Percentiles rank a stretch among this genome's conserved stretches.
Conservation (phyloP, 768 basidiomycete genomes). For the Amanita exitialis region DNA sequence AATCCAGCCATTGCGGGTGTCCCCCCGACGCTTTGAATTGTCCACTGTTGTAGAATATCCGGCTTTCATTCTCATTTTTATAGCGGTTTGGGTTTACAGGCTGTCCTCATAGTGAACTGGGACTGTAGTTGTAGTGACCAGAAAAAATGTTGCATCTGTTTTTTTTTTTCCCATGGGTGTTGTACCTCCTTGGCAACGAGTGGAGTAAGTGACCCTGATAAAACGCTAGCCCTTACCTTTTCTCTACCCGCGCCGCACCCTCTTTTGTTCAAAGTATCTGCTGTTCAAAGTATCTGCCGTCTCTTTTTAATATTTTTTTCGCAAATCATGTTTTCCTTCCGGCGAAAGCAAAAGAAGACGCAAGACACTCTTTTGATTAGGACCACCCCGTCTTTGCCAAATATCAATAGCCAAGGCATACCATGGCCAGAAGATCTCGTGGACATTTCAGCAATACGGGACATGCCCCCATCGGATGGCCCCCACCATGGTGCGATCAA, state of each 20-base stretch:
- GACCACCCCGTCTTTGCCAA: conserved; percentile 74
- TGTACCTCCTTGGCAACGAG: background rate
- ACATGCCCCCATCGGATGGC: conserved; percentile 28
- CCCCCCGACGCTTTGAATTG: conserved; percentile 34
- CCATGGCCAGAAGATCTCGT: conserved; percentile 83
- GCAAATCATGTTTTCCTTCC: conserved; percentile 60
- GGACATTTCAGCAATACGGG: conserved; percentile 56
- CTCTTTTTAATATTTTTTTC: conserved; percentile 13
- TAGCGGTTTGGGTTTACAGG: conserved; percentile 14
- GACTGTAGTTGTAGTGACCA: conserved; percentile 13
- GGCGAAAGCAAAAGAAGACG: conserved; percentile 54
- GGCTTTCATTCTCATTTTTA: conserved; percentile 16
- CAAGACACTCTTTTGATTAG: conserved; percentile 41
- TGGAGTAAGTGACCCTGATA: background rate
- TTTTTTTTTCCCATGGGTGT: background rate
- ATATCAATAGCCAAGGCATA: conserved; percentile 63
- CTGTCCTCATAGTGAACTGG: conserved; percentile 10
- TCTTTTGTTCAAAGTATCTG: background rate
- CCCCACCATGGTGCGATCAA: conserved; percentile 58
- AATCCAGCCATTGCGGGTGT: conserved; percentile 34
- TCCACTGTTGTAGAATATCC: conserved; percentile 24
- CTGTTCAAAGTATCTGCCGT: conserved; percentile 8
- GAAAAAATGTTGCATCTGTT: conserved; percentile 8
- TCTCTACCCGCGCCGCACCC: background rate
- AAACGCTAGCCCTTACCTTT: background rate